These are phyloP conservation scores for Clitopilus passeckerianus DNA, from an alignment of 768 basidiomycete genomes.

Conservation along the genomic window DNA sequence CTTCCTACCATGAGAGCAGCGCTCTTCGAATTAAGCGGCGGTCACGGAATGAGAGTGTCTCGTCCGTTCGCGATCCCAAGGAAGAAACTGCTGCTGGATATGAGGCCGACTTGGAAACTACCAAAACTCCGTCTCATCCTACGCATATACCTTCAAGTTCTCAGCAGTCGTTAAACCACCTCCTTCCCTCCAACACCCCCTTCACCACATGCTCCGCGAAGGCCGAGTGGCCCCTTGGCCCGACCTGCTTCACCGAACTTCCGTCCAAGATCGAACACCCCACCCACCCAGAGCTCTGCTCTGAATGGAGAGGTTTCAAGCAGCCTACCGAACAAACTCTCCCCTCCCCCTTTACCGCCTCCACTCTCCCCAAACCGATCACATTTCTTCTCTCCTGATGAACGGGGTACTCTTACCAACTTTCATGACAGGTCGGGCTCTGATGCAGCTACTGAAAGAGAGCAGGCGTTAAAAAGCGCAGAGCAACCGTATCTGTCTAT, in stretches of 20 bases:
- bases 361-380: slow-evolving; percentile 41
- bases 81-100: slow-evolving; percentile 57
- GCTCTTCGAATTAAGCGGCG: slow-evolving; percentile 43
- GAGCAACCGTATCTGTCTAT: slow-evolving; percentile 30
- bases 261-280: slow-evolving; percentile 22
- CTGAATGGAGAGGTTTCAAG: not conserved
- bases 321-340: slow-evolving; percentile 4
- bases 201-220: slow-evolving; percentile 35
- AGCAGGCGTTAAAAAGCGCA: slow-evolving; percentile 31
- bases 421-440: slow-evolving; percentile 42
- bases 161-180: slow-evolving; percentile 15
- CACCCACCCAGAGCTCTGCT: slow-evolving; percentile 21
- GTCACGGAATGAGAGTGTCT: slow-evolving; percentile 63
- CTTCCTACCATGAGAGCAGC: slow-evolving; percentile 10
- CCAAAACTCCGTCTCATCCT: slow-evolving; percentile 30
- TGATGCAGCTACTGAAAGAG: slow-evolving; percentile 47
- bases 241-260: slow-evolving; percentile 32
- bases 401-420: slow-evolving; percentile 12
- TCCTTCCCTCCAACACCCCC: slow-evolving; percentile 16
- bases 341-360: slow-evolving; percentile 32
- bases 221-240: slow-evolving; percentile 23
- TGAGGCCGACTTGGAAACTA: slow-evolving; percentile 58
- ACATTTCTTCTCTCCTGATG: slow-evolving; percentile 29
- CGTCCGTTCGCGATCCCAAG: slow-evolving; percentile 60
- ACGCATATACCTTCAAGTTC: slow-evolving; percentile 19